Evolutionary conservation across 805 yeast genomes (phyloP).

Genomic region (Candida rishiriensis): DNA sequence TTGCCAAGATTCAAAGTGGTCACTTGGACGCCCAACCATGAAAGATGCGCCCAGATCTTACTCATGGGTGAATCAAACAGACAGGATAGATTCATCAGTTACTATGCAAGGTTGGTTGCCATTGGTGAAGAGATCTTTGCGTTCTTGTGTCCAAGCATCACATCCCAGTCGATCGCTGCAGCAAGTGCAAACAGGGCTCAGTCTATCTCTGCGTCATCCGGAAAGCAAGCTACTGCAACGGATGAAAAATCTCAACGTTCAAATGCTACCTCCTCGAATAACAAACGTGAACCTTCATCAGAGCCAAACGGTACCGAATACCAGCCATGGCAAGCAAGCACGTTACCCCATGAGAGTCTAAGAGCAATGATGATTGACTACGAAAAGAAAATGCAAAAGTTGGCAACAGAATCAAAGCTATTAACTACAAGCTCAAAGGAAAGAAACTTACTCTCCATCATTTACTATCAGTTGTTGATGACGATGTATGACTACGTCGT

Average conservation of each 20-base stretch:
- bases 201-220: not conserved
- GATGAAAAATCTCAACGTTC: not conserved
- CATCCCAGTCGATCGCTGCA: slow-evolving; percentile 10
- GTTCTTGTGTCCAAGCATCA: slow-evolving; percentile 31
- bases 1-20: slow-evolving; percentile 48
- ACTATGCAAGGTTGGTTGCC: slow-evolving; percentile 39
- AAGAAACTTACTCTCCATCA: slow-evolving; percentile 36
- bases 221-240: not conserved
- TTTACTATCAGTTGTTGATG: slow-evolving; percentile 47
- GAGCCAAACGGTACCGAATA: slow-evolving; percentile 1
- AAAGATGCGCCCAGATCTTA: slow-evolving; percentile 31
- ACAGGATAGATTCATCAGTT: slow-evolving; percentile 40
- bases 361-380: slow-evolving; percentile 33
- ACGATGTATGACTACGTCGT: slow-evolving; percentile 49
- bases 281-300: not conserved
- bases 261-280: not conserved
- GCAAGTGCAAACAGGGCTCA: not conserved
- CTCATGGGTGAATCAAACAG: slow-evolving; percentile 34
- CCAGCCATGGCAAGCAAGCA: slow-evolving; percentile 4
- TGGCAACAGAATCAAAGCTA: slow-evolving; percentile 38
- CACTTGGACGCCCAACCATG: slow-evolving; percentile 43
- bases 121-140: slow-evolving; percentile 47
- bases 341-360: slow-evolving; percentile 21
- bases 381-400: slow-evolving; percentile 36
- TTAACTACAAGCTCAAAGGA: slow-evolving; percentile 32